Evolutionary conservation across 2,329 filamentous ascomycete species (phyloP).

Genomic region (Aureobasidium uvarum): DNA sequence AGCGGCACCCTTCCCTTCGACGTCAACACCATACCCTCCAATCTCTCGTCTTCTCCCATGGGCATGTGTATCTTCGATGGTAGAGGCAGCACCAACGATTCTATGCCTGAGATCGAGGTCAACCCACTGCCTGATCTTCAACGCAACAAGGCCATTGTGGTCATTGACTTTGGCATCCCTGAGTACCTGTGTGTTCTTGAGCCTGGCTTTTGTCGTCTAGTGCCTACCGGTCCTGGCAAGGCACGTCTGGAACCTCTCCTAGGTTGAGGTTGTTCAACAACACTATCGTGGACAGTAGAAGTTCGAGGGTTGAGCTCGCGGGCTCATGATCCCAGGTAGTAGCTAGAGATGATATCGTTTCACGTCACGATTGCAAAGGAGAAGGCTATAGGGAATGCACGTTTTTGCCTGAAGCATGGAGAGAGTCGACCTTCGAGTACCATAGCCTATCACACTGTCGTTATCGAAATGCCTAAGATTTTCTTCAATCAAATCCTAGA

Average conservation of each 20-base stretch:
- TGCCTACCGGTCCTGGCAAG: neutral
- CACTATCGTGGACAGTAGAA: neutral
- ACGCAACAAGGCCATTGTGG: conserved; percentile 11
- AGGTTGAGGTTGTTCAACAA: neutral
- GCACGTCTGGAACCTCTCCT: neutral
- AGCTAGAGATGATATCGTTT: too few relatives aligned
- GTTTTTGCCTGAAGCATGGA: too few relatives aligned
- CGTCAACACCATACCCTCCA: neutral
- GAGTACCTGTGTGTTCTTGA: neutral
- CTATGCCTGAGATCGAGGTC: conserved; percentile 4
- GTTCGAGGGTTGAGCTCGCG: too few relatives aligned
- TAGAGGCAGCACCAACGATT: neutral
- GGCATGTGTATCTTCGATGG: conserved; percentile 7
- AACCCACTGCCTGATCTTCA: conserved; percentile 5
- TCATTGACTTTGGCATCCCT: conserved; percentile 11
- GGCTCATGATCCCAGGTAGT: too few relatives aligned
- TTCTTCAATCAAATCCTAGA: too few relatives aligned
- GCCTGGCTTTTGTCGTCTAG: conserved; percentile 1
- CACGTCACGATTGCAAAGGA: too few relatives aligned
- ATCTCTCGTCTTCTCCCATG: neutral
- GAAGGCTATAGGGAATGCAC: too few relatives aligned
- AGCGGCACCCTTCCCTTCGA: neutral
- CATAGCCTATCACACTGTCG: too few relatives aligned
- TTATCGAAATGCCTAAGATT: too few relatives aligned
- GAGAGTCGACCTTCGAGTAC: too few relatives aligned